phyloP scores from a whole-genome alignment of 257 asterid genomes.

The Nemophila menziesii region DNA sequence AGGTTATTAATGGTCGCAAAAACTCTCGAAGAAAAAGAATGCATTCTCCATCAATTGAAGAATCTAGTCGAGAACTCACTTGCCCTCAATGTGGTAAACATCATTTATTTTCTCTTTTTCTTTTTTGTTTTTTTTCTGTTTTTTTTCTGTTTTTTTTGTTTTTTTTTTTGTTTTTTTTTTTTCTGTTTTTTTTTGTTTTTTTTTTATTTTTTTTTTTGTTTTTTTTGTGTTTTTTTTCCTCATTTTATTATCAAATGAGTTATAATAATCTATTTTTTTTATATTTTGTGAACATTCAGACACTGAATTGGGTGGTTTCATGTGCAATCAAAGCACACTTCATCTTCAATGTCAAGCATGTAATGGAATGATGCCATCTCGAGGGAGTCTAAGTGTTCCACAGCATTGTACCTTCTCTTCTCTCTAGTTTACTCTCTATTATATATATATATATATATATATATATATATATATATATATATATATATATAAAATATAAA shows the following conservation, averaged over 20 bases:
- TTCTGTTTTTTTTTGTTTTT: too few relatives aligned
- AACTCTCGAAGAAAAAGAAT: slow-evolving; percentile 48
- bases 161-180: too few relatives aligned
- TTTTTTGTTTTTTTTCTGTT: too few relatives aligned
- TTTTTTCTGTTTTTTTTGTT: too few relatives aligned
- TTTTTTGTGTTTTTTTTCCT: background rate
- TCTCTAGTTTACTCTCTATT: too few relatives aligned
- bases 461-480: too few relatives aligned
- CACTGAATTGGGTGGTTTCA: slow-evolving; percentile 52
- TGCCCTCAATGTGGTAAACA: slow-evolving; percentile 91
- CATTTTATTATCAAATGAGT: background rate
- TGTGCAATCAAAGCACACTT: slow-evolving; percentile 61
- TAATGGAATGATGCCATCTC: slow-evolving; percentile 92
- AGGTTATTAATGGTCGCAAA: slow-evolving; percentile 56
- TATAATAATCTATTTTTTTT: too few relatives aligned
- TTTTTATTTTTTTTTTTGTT: too few relatives aligned
- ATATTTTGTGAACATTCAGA: too few relatives aligned
- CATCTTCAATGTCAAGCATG: slow-evolving; percentile 91
- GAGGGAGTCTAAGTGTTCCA: slow-evolving; percentile 42
- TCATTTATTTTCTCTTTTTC: slow-evolving; percentile 1
- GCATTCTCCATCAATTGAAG: slow-evolving; percentile 38
- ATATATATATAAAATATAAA: background rate
- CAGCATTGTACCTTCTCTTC: slow-evolving; percentile 62
- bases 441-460: too few relatives aligned
- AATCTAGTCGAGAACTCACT: slow-evolving; percentile 29